phyloP scores from a whole-genome alignment of 805 yeast genomes.

The Nakazawaea holstii region DNA sequence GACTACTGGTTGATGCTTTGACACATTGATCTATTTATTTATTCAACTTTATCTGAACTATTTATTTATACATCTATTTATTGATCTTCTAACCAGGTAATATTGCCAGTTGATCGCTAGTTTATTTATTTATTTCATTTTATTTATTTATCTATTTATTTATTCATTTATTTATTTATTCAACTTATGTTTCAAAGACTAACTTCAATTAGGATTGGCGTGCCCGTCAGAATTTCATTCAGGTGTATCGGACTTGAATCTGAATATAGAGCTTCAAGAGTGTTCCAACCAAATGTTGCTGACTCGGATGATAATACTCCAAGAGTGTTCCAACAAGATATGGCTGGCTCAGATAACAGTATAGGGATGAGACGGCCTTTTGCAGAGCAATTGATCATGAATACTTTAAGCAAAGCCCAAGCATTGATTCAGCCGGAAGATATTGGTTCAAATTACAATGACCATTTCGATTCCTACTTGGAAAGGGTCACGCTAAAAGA shows the following conservation, averaged over 20 bases:
- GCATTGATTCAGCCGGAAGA: neutral
- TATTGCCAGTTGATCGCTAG: neutral
- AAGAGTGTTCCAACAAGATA: too few species aligned
- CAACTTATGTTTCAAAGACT: neutral
- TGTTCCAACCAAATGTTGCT: too few species aligned
- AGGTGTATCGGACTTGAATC: too few species aligned
- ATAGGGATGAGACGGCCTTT: neutral
- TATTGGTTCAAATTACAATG: neutral
- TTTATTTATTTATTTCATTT: neutral
- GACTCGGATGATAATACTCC: too few species aligned
- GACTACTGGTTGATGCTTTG: too few species aligned
- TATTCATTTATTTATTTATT: neutral
- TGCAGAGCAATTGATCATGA: neutral
- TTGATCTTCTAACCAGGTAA: neutral
- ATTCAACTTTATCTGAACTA: neutral
- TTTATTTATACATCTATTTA: neutral
- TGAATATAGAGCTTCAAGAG: too few species aligned
- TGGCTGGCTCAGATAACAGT: too few species aligned
- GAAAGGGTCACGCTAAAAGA: neutral
- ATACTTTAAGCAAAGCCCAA: conserved; percentile 6
- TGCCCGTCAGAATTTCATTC: too few species aligned
- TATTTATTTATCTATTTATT: neutral
- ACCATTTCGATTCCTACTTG: neutral
- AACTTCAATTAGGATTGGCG: neutral
- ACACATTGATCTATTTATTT: too few species aligned